Base-by-base conservation (phyloP, 352 stramenopile genomes). In the Phytophthora fragariaefolia region DNA sequence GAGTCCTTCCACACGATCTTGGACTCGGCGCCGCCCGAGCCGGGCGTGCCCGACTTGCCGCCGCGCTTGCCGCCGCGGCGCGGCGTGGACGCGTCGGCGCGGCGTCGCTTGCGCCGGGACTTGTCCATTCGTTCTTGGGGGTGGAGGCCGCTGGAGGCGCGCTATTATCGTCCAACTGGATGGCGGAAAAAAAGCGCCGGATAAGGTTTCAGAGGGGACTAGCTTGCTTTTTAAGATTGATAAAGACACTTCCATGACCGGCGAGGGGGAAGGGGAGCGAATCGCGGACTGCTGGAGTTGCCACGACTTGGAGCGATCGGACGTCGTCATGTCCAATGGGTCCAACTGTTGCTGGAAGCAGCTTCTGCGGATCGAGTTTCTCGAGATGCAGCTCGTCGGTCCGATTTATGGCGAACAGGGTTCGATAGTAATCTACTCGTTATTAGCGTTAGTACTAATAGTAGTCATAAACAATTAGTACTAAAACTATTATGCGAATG, bases 1-100 rank as follows among this genome's bases (percentile, higher is more conserved):
- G 85, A 93, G 58, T 95, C 87, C 43, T 86, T 88, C 87, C 87
- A 95, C 48, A 95, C 81, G 61, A 95, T 85, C 47, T 74, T 79
- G 28, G 68, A 73, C 52, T 85, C 73, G 17, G 20, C 48, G 32
- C 63, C 56, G 20, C 53, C 50, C 10, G 45, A 69, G 23, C 48
- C 63, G 22, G 63, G 58, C 7, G 55, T 71, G 26, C n/a, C n/a
- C 59, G 63, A 47, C 46, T 52, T 38, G 49, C 38, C 24, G 49
- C 26, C 18, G n/a, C 55, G 67, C 24, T 50, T 63, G 15, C 23
- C 36, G 32, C 57, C 40, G 36, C 67, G 64, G n/a, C 46, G 71
- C 4, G 74, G 58, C 50, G 74, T 75, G 24, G 47, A 26, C 23
- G 49, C 66, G 28, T 89, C 73, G 38, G 66, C 61, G 49, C 81